Evolutionary conservation across 108 stramenopile genomes (phyloP).

Genomic region (Skeletonema marinoi): DNA sequence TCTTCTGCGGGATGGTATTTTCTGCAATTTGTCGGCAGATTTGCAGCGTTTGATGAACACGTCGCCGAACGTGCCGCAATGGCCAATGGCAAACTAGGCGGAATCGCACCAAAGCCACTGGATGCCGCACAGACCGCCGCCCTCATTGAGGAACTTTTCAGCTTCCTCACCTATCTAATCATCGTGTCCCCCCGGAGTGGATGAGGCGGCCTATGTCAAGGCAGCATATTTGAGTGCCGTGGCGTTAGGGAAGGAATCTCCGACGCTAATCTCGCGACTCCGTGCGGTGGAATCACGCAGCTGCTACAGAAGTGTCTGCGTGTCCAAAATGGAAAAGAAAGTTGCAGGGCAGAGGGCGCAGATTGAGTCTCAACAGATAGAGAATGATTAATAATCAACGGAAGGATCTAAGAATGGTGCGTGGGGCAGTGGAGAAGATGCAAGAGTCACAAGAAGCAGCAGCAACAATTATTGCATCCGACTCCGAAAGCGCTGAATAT

Average conservation of each 20-base stretch:
- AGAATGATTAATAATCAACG: too few species aligned
- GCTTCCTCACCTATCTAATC: slow-evolving; percentile 49
- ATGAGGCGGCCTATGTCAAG: slow-evolving; percentile 98
- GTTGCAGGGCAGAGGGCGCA: too few species aligned
- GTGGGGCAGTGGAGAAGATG: too few species aligned
- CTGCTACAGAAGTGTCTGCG: too few species aligned
- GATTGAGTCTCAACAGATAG: too few species aligned
- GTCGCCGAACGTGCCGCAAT: slow-evolving; percentile 83
- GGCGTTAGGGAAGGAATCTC: slow-evolving; percentile 73
- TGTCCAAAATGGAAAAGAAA: too few species aligned
- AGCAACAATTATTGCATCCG: too few species aligned
- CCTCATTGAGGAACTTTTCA: slow-evolving; percentile 76
- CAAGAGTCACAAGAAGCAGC: too few species aligned
- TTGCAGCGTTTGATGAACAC: slow-evolving; percentile 51
- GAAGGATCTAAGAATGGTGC: too few species aligned
- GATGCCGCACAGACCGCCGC: slow-evolving; percentile 74
- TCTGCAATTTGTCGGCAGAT: too few species aligned
- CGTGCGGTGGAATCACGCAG: slow-evolving; percentile 91
- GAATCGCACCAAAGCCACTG: slow-evolving; percentile 88
- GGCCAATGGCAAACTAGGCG: slow-evolving; percentile 68
- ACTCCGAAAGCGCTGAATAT: too few species aligned
- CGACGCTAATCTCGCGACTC: slow-evolving; percentile 57
- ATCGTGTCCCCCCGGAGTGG: slow-evolving; percentile 95
- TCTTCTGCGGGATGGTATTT: too few species aligned
- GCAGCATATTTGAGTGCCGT: slow-evolving; percentile 86